These are phyloP conservation scores for Francoa sonchifolia DNA, from an alignment of 441 rosid species.

Conservation along the genomic window DNA sequence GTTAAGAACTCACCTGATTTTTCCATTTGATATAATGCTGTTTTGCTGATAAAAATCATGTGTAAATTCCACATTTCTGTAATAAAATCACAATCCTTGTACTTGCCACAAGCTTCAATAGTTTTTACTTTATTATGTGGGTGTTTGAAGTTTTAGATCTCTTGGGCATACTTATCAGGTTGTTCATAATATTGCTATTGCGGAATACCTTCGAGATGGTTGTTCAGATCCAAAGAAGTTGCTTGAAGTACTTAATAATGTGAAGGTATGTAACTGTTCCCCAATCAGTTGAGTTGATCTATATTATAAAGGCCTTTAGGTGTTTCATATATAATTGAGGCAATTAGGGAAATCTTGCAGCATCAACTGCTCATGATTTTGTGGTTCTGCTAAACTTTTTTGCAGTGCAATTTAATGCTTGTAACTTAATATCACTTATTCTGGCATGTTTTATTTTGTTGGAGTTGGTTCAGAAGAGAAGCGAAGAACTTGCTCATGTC, in stretches of 20 bases:
- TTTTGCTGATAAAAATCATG: too few relatives aligned
- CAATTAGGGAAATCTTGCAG: neutral
- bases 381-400: neutral
- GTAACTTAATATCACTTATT: neutral
- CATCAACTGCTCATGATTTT: neutral
- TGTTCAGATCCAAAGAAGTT: slow-evolving; percentile 69
- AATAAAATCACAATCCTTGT: neutral
- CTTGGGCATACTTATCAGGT: slow-evolving; percentile 32
- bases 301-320: too few relatives aligned
- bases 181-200: slow-evolving; percentile 86
- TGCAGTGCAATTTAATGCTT: neutral
- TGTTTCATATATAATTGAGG: too few relatives aligned
- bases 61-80: too few relatives aligned
- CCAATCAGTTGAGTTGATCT: too few relatives aligned
- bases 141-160: slow-evolving; percentile 5
- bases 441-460: slow-evolving; percentile 10
- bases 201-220: slow-evolving; percentile 56
- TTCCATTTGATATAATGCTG: too few relatives aligned
- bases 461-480: slow-evolving; percentile 39
- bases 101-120: neutral
- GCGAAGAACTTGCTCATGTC: slow-evolving; percentile 56
- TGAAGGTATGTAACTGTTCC: slow-evolving; percentile 42
- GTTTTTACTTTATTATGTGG: neutral
- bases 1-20: too few relatives aligned
- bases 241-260: slow-evolving; percentile 49